These are phyloP conservation scores for Salix udensis DNA, from an alignment of 345 rosid genomes.

Conservation along the genomic window DNA sequence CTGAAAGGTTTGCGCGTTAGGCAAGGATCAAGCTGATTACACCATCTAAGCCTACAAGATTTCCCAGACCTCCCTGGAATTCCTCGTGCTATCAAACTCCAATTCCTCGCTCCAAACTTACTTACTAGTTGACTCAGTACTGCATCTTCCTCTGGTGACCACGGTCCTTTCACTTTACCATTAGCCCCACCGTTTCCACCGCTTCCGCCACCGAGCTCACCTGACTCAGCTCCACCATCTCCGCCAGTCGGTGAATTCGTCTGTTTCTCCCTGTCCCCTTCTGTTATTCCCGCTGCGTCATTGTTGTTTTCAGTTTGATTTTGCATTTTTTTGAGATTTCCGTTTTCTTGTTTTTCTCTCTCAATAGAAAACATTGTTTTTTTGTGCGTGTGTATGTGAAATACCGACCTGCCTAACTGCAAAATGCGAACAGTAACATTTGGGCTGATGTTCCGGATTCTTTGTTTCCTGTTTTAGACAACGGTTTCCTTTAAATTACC, in stretches of 20 bases:
- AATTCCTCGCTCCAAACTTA: conserved; percentile 72
- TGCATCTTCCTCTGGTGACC: conserved; percentile 81
- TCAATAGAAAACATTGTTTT: background rate
- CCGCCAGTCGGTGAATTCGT: conserved; percentile 23
- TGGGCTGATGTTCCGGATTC: conserved; percentile 34
- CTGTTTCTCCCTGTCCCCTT: conserved; percentile 18
- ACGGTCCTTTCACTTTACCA: conserved; percentile 69
- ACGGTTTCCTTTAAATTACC: conserved; percentile 24
- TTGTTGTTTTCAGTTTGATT: conserved; percentile 6
- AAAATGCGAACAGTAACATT: conserved; percentile 20
- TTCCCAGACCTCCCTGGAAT: conserved; percentile 80
- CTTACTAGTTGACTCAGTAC: conserved; percentile 52
- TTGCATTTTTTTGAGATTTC: background rate
- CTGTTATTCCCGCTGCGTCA: conserved; percentile 22
- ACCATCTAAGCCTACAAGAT: conserved; percentile 82
- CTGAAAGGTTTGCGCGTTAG: conserved; percentile 78
- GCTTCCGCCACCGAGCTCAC: conserved; percentile 20
- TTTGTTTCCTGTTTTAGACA: conserved; percentile 20
- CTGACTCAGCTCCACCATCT: conserved; percentile 21
- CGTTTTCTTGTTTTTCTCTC: background rate
- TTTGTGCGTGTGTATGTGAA: background rate
- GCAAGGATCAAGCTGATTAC: conserved; percentile 83
- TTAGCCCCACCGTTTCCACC: conserved; percentile 21
- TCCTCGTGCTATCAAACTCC: conserved; percentile 84
- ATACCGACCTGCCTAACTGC: conserved; percentile 59